Percentiles rank a stretch among this genome's conserved stretches.
Evolutionary conservation across 441 rosid species (phyloP).

Genomic region (Adansonia madagascariensis): DNA sequence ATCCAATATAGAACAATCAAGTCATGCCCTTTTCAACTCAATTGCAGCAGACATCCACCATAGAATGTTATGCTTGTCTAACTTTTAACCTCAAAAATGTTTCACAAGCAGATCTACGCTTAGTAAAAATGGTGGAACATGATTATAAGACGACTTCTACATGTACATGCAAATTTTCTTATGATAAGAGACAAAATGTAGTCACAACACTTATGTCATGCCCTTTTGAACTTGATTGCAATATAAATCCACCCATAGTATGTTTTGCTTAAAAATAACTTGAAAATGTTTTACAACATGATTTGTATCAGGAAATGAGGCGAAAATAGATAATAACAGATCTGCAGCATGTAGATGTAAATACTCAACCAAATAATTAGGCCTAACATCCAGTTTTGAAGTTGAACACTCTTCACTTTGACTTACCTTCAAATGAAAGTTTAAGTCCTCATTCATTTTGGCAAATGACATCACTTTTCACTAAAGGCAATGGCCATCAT

Average conservation of each 20-base stretch:
- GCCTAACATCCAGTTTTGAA: background rate
- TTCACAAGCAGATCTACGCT: background rate
- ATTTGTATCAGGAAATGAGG: background rate
- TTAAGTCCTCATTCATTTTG: slow-evolving; percentile 5
- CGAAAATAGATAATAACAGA: background rate
- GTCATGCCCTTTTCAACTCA: slow-evolving; percentile 9
- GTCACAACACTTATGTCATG: background rate
- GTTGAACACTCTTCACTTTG: background rate
- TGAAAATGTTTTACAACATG: background rate
- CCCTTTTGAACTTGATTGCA: slow-evolving; percentile 9
- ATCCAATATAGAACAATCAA: background rate
- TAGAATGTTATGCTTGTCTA: background rate
- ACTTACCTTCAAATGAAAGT: slow-evolving; percentile 7
- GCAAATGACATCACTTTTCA: background rate
- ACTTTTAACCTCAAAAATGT: slow-evolving; percentile 1
- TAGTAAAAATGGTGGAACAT: background rate
- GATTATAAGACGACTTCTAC: background rate
- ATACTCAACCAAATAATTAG: background rate
- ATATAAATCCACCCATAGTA: background rate
- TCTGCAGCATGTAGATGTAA: background rate
- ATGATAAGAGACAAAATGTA: background rate
- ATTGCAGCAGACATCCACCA: background rate
- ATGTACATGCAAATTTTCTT: background rate
- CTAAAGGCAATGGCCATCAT: background rate
- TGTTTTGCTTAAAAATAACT: background rate